These are phyloP conservation scores for Plantago coronopus DNA, from an alignment of 305 asterid species.

Conservation along the genomic window DNA sequence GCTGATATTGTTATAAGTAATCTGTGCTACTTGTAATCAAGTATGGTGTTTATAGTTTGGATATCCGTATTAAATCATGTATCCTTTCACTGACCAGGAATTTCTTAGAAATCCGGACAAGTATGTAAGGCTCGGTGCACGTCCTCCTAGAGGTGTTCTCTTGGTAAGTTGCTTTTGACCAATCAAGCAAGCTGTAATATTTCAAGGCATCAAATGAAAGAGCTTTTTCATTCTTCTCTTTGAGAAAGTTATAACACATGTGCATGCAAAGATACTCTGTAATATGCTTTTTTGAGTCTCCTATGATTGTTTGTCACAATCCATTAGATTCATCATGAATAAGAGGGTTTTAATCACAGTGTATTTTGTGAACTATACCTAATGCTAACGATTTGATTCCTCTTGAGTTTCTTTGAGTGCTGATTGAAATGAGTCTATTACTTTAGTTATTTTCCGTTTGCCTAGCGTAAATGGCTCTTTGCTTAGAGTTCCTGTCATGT, in stretches of 20 bases:
- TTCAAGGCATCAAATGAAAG: neutral
- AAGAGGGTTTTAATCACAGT: neutral
- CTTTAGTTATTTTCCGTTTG: constrained; percentile 19
- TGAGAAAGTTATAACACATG: constrained; percentile 1
- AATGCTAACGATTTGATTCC: constrained; percentile 10
- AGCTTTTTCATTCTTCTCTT: neutral
- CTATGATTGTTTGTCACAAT: constrained; percentile 8
- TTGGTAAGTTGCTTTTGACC: constrained; percentile 60
- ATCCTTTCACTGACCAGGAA: constrained; percentile 52
- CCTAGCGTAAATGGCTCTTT: neutral
- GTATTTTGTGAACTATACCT: neutral
- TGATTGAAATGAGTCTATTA: constrained; percentile 8
- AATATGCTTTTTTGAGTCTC: constrained; percentile 4
- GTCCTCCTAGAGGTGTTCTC: constrained; percentile 99
- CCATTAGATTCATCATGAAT: constrained; percentile 18
- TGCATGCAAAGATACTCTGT: constrained; percentile 2
- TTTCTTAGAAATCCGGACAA: constrained; percentile 94
- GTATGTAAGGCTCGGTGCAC: constrained; percentile 89
- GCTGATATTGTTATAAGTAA: constrained; percentile 1
- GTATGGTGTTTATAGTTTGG: constrained; percentile 15
- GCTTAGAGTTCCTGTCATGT: constrained; percentile 25
- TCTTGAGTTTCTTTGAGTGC: constrained; percentile 10
- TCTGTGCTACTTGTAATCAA: constrained; percentile 11
- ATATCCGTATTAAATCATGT: constrained; percentile 20
- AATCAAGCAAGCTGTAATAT: neutral